Conservation (phyloP, 2,329 filamentous ascomycete genomes). For the Sporothrix brasiliensis region DNA sequence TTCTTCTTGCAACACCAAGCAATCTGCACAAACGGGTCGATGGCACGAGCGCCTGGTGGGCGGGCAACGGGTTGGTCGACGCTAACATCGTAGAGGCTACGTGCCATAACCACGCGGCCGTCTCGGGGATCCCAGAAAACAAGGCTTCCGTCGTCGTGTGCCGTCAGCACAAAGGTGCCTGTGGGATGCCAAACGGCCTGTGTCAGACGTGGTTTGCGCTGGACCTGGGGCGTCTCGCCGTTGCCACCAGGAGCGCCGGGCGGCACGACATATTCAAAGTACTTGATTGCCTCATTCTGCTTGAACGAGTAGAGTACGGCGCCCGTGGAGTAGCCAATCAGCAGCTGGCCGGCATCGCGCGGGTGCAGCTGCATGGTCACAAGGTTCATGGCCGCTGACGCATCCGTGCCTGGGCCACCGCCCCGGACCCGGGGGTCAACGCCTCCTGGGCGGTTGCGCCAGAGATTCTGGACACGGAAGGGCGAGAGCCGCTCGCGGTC, state of each 20-base stretch:
- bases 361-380: slow-evolving; percentile 85
- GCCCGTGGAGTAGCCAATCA: slow-evolving; percentile 89
- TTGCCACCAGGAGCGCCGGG: slow-evolving; percentile 83
- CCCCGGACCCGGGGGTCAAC: not conserved
- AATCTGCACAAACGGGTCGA: slow-evolving; percentile 76
- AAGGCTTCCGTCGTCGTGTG: slow-evolving; percentile 86
- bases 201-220: slow-evolving; percentile 72
- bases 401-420: not conserved
- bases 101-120: slow-evolving; percentile 77
- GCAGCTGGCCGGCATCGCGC: slow-evolving; percentile 84
- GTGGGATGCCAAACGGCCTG: slow-evolving; percentile 94
- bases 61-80: slow-evolving; percentile 66
- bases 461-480: slow-evolving; percentile 85
- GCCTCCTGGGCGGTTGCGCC: slow-evolving; percentile 69
- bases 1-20: slow-evolving; percentile 95
- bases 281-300: slow-evolving; percentile 75
- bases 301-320: slow-evolving; percentile 94
- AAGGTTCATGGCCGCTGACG: slow-evolving; percentile 53
- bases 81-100: slow-evolving; percentile 74
- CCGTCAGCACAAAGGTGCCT: slow-evolving; percentile 83
- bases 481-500: slow-evolving; percentile 75
- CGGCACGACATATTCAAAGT: slow-evolving; percentile 81
- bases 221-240: slow-evolving; percentile 60
- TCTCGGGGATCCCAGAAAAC: slow-evolving; percentile 96
- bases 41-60: slow-evolving; percentile 57